Evolutionary conservation across 1,284 basidiomycete species (phyloP).

Genomic region (Trichosporon asahii): DNA sequence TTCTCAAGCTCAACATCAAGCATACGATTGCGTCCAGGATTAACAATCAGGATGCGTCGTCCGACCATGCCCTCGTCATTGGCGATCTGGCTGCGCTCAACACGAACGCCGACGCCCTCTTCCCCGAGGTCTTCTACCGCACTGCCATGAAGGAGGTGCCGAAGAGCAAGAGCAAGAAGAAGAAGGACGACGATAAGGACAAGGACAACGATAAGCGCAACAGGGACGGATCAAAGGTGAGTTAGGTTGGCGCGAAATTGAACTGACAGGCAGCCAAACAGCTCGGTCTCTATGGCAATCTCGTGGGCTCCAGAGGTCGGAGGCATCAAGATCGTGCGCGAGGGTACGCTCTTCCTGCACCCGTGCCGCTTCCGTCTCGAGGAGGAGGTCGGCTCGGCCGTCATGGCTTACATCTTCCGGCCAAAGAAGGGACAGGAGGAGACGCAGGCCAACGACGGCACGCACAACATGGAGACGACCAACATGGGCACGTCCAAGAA

Average conservation of each 20-base stretch:
- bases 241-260: background rate
- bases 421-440: constrained; percentile 2
- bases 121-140: constrained; percentile 84
- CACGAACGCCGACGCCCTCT: constrained; percentile 75
- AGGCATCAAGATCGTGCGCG: constrained; percentile 85
- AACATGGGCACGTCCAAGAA: background rate
- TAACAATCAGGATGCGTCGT: constrained; percentile 83
- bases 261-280: constrained; percentile 16
- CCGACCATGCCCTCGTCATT: constrained; percentile 72
- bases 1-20: constrained; percentile 81
- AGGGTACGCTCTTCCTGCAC: constrained; percentile 76
- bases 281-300: constrained; percentile 55
- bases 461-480: constrained; percentile 19
- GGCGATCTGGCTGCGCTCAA: constrained; percentile 80
- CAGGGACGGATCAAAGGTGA: constrained; percentile 10
- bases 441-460: constrained; percentile 31
- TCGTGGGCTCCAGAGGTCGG: constrained; percentile 82
- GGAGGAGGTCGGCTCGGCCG: constrained; percentile 70
- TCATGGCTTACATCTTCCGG: constrained; percentile 81
- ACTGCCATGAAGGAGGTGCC: constrained; percentile 50
- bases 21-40: constrained; percentile 79
- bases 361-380: constrained; percentile 86
- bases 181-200: background rate
- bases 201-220: constrained; percentile 3
- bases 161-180: constrained; percentile 59